phyloP scores from a whole-genome alignment of 208 protist species.

The Acanthamoeba quina region DNA sequence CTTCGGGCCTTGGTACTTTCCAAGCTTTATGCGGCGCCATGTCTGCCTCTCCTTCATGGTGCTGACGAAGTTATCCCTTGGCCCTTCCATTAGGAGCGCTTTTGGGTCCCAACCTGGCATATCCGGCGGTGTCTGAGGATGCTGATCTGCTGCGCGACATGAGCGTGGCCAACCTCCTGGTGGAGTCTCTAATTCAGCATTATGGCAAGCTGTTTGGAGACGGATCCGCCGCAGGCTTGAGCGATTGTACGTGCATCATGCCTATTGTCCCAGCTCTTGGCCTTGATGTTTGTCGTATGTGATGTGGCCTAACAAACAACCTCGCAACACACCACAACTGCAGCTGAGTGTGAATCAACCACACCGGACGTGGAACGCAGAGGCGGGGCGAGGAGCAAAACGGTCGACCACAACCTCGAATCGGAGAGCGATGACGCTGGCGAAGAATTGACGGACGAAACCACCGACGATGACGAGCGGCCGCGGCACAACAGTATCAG shows the following conservation, averaged over 20 bases:
- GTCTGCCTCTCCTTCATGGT: neutral
- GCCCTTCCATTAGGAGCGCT: neutral
- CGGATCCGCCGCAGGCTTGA: neutral
- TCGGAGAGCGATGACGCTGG: conserved; percentile 37
- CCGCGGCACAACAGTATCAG: neutral
- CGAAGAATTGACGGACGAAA: conserved; percentile 35
- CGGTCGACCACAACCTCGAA: neutral
- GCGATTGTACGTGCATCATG: neutral
- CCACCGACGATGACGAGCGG: conserved; percentile 28
- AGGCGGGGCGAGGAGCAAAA: neutral
- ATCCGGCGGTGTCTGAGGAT: conserved; percentile 50
- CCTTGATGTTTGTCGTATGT: neutral
- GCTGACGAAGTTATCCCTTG: neutral
- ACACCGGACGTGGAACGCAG: neutral
- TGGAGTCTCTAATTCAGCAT: conserved; percentile 46
- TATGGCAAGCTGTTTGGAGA: conserved; percentile 38
- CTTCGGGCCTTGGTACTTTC: conserved; percentile 22
- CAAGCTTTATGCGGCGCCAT: neutral
- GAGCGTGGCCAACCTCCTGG: conserved; percentile 37
- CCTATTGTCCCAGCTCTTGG: too few species aligned
- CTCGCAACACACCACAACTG: neutral
- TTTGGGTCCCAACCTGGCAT: conserved; percentile 54
- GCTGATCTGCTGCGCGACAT: conserved; percentile 61
- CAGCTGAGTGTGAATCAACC: neutral
- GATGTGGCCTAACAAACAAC: neutral